Percentiles rank a stretch among this genome's conserved stretches.
Conservation (phyloP, 768 basidiomycete species). For the Termitomyces sp. region DNA sequence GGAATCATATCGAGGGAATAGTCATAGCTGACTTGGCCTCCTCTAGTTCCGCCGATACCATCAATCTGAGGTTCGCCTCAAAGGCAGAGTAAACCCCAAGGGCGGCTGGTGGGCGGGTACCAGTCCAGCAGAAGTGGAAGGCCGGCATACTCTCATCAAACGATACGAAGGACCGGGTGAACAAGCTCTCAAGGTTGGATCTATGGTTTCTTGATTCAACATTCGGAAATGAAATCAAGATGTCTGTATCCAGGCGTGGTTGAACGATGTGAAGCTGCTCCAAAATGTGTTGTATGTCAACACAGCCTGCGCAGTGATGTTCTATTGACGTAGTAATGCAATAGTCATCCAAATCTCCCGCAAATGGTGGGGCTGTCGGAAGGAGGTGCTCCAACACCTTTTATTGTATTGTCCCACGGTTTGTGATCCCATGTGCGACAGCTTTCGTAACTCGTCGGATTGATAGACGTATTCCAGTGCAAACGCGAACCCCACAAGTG, state of each 20-base stretch:
- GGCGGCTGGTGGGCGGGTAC: conserved; percentile 47
- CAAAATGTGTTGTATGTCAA: conserved; percentile 45
- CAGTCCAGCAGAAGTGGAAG: conserved; percentile 36
- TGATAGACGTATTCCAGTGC: conserved; percentile 25
- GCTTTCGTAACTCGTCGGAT: neutral
- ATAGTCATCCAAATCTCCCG: conserved; percentile 49
- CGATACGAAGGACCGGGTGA: conserved; percentile 37
- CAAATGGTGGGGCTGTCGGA: conserved; percentile 51
- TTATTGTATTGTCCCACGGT: conserved; percentile 52
- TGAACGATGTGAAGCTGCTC: conserved; percentile 45
- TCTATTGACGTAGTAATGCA: neutral
- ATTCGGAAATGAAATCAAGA: neutral
- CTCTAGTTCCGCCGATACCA: conserved; percentile 46
- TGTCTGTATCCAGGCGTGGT: conserved; percentile 35
- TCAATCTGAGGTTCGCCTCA: conserved; percentile 42
- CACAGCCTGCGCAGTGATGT: neutral
- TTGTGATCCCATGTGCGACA: neutral
- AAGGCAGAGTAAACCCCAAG: conserved; percentile 31
- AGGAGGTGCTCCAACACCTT: conserved; percentile 41
- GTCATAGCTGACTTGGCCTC: neutral
- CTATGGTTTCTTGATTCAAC: neutral
- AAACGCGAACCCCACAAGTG: conserved; percentile 38
- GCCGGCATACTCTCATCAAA: conserved; percentile 38
- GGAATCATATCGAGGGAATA: neutral
- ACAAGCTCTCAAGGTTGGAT: conserved; percentile 27